These are phyloP conservation scores for Kwoniella shandongensis DNA, from an alignment of 768 basidiomycete species.

Conservation along the genomic window DNA sequence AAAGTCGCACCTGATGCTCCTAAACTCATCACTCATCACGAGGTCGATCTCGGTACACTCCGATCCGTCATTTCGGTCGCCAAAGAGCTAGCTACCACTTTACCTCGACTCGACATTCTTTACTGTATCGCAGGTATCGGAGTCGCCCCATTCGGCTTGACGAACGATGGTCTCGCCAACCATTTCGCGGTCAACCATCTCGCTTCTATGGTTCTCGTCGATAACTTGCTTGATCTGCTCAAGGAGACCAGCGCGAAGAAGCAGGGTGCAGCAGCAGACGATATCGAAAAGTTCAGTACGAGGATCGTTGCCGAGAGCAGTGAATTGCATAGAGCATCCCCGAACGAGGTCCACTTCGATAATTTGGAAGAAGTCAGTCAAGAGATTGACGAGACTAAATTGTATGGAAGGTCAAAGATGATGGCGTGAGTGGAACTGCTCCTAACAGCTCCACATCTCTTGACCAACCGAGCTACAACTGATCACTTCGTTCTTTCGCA, in stretches of 20 bases:
- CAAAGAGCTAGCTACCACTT: slow-evolving; percentile 26
- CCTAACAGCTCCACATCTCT: too few species aligned
- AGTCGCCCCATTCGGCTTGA: slow-evolving; percentile 46
- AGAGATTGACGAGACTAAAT: slow-evolving; percentile 33
- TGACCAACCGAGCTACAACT: too few species aligned
- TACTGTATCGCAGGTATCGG: slow-evolving; percentile 51
- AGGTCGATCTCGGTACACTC: slow-evolving; percentile 46
- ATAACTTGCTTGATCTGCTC: slow-evolving; percentile 41
- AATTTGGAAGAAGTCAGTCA: slow-evolving; percentile 44
- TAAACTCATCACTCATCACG: slow-evolving; percentile 31
- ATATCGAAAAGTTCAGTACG: slow-evolving; percentile 28
- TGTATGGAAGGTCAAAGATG: slow-evolving; percentile 49
- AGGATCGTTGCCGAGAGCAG: slow-evolving; percentile 47
- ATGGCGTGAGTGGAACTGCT: slow-evolving; percentile 48
- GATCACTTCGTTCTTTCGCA: background rate
- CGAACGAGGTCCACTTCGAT: slow-evolving; percentile 44
- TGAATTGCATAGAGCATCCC: slow-evolving; percentile 44
- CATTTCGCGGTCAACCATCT: slow-evolving; percentile 52
- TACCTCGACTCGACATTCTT: slow-evolving; percentile 41
- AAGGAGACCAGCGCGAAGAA: slow-evolving; percentile 39
- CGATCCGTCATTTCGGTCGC: slow-evolving; percentile 26
- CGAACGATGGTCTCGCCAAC: slow-evolving; percentile 46
- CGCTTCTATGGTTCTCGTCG: slow-evolving; percentile 39
- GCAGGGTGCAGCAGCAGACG: slow-evolving; percentile 11
- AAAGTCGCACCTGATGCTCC: slow-evolving; percentile 19